Conservation (phyloP, 2,329 filamentous ascomycete species). For the Acephala macrosclerotiorum region DNA sequence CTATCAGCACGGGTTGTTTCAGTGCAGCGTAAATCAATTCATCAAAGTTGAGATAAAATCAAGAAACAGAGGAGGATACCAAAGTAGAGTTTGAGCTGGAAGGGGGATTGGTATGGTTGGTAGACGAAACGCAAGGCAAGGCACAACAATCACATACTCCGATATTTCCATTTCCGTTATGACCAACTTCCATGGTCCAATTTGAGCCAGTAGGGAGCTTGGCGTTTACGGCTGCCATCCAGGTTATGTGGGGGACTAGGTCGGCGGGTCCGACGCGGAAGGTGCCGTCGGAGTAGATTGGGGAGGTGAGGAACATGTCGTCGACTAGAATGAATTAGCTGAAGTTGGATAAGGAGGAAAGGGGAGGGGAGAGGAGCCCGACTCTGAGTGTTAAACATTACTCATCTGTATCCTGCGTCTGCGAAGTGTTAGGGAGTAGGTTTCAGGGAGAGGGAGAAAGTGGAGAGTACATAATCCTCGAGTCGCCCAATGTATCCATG, state of each 20-base stretch:
- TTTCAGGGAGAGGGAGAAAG: neutral
- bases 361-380: neutral
- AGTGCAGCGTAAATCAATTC: neutral
- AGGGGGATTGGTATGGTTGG: neutral
- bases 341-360: neutral
- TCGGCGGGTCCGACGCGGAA: constrained; percentile 58
- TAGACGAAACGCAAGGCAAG: neutral
- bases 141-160: constrained; percentile 26
- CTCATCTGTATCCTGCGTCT: constrained; percentile 30
- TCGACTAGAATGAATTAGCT: constrained; percentile 50
- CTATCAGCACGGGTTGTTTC: neutral
- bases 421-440: constrained; percentile 4
- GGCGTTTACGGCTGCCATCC: constrained; percentile 49
- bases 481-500: constrained; percentile 35
- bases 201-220: constrained; percentile 56
- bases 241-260: constrained; percentile 51
- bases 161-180: constrained; percentile 61
- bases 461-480: constrained; percentile 29
- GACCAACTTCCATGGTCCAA: constrained; percentile 59
- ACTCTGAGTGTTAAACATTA: constrained; percentile 34
- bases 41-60: neutral
- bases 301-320: constrained; percentile 59
- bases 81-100: too few relatives aligned
- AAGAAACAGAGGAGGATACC: neutral
- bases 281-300: constrained; percentile 32